Conservation (phyloP, 192 early-diverging fungal species). For the Kappamyces sp. region DNA sequence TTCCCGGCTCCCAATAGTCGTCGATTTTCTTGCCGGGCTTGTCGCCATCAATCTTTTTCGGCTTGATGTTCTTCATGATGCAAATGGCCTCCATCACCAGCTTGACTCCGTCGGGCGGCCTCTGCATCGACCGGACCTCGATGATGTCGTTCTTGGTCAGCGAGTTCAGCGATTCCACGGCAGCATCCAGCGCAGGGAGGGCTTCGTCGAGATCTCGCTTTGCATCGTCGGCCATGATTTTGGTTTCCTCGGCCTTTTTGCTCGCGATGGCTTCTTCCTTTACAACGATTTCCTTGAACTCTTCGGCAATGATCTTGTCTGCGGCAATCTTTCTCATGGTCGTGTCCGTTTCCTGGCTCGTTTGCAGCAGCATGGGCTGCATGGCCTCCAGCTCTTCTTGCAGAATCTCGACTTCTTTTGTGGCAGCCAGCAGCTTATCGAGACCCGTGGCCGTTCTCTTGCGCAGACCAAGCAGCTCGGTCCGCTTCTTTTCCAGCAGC, state of each 20-base stretch:
- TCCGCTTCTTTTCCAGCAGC: conserved; percentile 53
- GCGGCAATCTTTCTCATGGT: conserved; percentile 59
- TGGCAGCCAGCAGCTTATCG: conserved; percentile 52
- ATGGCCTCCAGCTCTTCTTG: conserved; percentile 59
- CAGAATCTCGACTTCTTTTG: conserved; percentile 56
- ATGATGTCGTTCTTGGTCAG: conserved; percentile 58
- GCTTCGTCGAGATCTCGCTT: conserved; percentile 57
- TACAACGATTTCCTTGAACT: conserved; percentile 49
- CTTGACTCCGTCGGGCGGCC: conserved; percentile 60
- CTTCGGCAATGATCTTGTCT: conserved; percentile 55
- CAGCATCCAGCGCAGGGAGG: conserved; percentile 52
- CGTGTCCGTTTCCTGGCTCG: conserved; percentile 53
- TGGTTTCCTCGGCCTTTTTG: conserved; percentile 61
- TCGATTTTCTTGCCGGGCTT: conserved; percentile 57
- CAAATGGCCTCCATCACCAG: conserved; percentile 61
- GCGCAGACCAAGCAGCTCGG: conserved; percentile 42
- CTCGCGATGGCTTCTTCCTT: conserved; percentile 47
- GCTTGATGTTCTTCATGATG: conserved; percentile 59
- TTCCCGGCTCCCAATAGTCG: conserved; percentile 54
- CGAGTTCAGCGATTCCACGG: conserved; percentile 54
- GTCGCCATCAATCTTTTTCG: conserved; percentile 57
- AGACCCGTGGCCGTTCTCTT: conserved; percentile 53
- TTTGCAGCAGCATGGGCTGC: conserved; percentile 60
- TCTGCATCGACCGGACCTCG: conserved; percentile 55
- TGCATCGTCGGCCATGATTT: conserved; percentile 54